phyloP scores from a whole-genome alignment of 2,329 filamentous ascomycete genomes.

The Rugonectria rugulosa region DNA sequence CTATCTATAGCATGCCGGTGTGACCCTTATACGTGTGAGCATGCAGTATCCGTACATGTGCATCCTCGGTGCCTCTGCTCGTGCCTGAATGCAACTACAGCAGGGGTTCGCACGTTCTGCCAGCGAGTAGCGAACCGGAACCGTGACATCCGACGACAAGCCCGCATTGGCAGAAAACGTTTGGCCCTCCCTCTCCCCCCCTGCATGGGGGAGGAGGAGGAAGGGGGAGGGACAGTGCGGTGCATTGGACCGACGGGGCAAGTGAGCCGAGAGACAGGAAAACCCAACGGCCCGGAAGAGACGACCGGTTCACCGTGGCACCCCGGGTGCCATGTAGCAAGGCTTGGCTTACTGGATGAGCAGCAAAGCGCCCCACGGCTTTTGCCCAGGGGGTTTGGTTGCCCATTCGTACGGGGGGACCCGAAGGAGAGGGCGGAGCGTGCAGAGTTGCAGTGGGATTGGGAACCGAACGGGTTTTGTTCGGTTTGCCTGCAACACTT shows the following conservation, averaged over 20 bases:
- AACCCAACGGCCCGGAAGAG: conserved; percentile 31
- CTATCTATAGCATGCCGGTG: too few relatives aligned
- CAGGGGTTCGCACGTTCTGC: background rate
- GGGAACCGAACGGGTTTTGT: too few relatives aligned
- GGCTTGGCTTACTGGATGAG: too few relatives aligned
- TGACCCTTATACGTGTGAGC: too few relatives aligned
- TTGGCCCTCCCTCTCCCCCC: background rate
- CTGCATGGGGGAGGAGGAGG: background rate
- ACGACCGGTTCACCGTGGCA: conserved; percentile 25
- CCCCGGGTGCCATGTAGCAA: too few relatives aligned
- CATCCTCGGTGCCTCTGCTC: too few relatives aligned
- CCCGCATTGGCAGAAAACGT: background rate
- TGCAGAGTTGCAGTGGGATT: conserved; percentile 7
- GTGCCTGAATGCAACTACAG: background rate
- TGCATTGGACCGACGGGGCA: conserved; percentile 18
- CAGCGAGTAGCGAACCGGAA: background rate
- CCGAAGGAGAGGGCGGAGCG: background rate
- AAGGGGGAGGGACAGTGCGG: conserved; percentile 21
- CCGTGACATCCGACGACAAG: too few relatives aligned
- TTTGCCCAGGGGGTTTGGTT: conserved; percentile 3
- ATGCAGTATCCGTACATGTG: too few relatives aligned
- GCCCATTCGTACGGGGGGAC: conserved; percentile 13
- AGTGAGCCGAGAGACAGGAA: conserved; percentile 25
- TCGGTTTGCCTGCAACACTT: too few relatives aligned
- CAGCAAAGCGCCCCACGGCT: too few relatives aligned